These are phyloP conservation scores for Dryadomyces quercus-mongolicae DNA, from an alignment of 2,329 filamentous ascomycete genomes.

Conservation along the genomic window DNA sequence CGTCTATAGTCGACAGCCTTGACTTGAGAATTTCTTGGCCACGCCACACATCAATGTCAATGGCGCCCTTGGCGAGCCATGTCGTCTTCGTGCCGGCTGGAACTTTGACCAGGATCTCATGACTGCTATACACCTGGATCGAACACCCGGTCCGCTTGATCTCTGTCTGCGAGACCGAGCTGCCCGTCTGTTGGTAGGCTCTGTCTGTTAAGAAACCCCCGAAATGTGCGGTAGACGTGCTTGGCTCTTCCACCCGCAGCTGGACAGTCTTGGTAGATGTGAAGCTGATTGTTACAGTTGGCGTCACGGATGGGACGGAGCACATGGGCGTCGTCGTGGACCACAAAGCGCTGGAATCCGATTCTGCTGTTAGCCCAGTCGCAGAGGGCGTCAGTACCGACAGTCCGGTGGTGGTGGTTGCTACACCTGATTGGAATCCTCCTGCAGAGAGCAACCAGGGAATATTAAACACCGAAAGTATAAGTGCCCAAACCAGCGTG, in stretches of 20 bases:
- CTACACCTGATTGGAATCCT: neutral
- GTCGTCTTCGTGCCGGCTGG: slow-evolving; percentile 35
- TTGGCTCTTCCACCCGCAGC: slow-evolving; percentile 11
- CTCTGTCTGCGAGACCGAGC: slow-evolving; percentile 13
- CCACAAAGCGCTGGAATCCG: neutral
- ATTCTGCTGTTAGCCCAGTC: neutral
- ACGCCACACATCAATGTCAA: slow-evolving; percentile 42
- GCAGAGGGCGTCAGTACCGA: neutral
- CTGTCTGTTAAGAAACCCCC: slow-evolving; percentile 29
- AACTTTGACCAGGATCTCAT: slow-evolving; percentile 42
- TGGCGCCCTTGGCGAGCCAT: slow-evolving; percentile 45
- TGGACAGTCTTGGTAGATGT: slow-evolving; percentile 24
- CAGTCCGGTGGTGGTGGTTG: neutral
- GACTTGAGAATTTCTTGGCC: slow-evolving; percentile 33
- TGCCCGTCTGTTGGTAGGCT: slow-evolving; percentile 10
- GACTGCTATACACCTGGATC: slow-evolving; percentile 30
- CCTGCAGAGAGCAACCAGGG: neutral
- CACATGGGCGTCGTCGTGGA: slow-evolving; percentile 4
- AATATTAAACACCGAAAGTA: neutral
- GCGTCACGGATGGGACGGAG: slow-evolving; percentile 5
- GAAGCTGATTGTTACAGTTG: slow-evolving; percentile 22
- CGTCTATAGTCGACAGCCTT: slow-evolving; percentile 32
- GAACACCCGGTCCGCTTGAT: slow-evolving; percentile 28
- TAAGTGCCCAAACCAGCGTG: neutral
- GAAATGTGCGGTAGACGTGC: slow-evolving; percentile 18